Percentiles rank a stretch among this genome's conserved stretches.
These are phyloP conservation scores for Anethum foeniculum DNA, from an alignment of 140 eudicot species.

Conservation along the genomic window DNA sequence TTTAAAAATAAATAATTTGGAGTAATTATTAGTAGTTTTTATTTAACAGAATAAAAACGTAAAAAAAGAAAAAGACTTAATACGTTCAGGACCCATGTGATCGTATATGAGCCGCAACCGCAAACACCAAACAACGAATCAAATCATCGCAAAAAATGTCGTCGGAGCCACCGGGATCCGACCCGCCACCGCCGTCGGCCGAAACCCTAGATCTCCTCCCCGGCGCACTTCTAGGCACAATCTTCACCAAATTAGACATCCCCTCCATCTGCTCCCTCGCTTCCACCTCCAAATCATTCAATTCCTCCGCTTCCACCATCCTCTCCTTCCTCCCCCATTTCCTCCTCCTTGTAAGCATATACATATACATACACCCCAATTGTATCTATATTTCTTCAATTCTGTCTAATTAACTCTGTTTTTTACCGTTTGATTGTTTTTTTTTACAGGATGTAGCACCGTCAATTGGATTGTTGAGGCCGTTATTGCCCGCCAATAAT, in stretches of 20 bases:
- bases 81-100: too few relatives aligned
- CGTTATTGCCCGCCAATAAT: constrained; percentile 47
- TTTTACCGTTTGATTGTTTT: background rate
- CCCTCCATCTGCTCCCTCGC: constrained; percentile 75
- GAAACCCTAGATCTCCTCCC: constrained; percentile 55
- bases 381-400: background rate
- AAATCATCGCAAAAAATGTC: background rate
- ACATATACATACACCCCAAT: background rate
- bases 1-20: too few relatives aligned
- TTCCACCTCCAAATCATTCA: constrained; percentile 54
- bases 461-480: constrained; percentile 46
- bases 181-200: background rate
- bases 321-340: constrained; percentile 61
- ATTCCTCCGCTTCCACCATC: constrained; percentile 45
- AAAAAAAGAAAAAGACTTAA: too few relatives aligned
- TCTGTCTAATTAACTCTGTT: background rate
- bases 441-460: constrained; percentile 62
- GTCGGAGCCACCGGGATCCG: constrained; percentile 32
- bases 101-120: background rate
- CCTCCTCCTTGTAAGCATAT: constrained; percentile 47
- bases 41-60: too few relatives aligned
- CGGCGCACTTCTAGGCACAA: constrained; percentile 53
- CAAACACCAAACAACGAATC: background rate
- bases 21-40: too few relatives aligned
- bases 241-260: constrained; percentile 71